Percentiles rank a stretch among this genome's conserved stretches.
Evolutionary conservation across 352 stramenopile genomes (phyloP).

Genomic region (Globisporangium acanthophoron): DNA sequence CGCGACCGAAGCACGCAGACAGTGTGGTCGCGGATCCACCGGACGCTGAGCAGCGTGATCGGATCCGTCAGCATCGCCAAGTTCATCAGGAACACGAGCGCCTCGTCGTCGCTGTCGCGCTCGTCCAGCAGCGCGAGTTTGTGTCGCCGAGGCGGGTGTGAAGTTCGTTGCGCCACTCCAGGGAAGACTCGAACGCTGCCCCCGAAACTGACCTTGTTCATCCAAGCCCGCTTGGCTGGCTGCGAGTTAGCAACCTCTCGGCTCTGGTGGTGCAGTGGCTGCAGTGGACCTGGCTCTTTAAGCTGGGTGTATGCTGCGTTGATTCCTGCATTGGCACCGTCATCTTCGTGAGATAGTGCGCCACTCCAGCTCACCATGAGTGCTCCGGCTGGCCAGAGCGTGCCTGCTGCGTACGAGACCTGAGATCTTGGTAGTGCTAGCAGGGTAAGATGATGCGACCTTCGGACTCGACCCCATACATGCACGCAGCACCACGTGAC

Average conservation of each 20-base stretch:
- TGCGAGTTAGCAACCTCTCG: background rate
- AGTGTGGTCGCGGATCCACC: background rate
- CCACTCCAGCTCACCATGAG: conserved; percentile 15
- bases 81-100: conserved; percentile 9
- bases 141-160: background rate
- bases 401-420: conserved; percentile 14
- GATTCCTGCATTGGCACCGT: background rate
- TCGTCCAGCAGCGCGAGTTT: background rate
- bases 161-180: background rate
- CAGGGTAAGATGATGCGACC: conserved; percentile 1
- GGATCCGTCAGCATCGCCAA: conserved; percentile 7
- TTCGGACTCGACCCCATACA: background rate
- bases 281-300: too few relatives aligned
- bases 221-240: background rate
- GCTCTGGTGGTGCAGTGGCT: background rate
- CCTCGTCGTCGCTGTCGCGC: background rate
- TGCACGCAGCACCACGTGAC: background rate
- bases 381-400: conserved; percentile 9
- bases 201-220: background rate
- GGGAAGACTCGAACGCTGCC: background rate
- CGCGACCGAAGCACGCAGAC: background rate
- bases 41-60: background rate
- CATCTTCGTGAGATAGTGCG: background rate
- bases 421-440: conserved; percentile 10
- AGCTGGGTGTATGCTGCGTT: background rate